Evolutionary conservation across 2,329 filamentous ascomycete species (phyloP).

Genomic region (Fusarium graminum): DNA sequence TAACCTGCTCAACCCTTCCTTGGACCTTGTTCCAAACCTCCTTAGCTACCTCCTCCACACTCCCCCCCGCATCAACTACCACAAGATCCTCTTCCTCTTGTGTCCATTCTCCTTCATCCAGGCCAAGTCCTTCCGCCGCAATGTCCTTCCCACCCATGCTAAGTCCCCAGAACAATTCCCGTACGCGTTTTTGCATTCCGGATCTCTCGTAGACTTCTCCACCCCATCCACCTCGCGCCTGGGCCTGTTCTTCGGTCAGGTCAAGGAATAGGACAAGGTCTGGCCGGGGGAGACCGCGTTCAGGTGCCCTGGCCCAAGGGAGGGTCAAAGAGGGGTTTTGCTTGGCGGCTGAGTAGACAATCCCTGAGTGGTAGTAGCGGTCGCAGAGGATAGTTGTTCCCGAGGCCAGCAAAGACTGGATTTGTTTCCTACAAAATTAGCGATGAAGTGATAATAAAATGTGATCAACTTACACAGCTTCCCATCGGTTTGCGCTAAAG

Average conservation of each 20-base stretch:
- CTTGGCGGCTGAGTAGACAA: conserved; percentile 94
- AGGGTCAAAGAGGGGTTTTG: conserved; percentile 76
- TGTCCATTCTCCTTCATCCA: conserved; percentile 53
- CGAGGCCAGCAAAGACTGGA: conserved; percentile 66
- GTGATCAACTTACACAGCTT: conserved; percentile 66
- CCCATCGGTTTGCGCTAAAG: conserved; percentile 94
- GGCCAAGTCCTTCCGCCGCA: conserved; percentile 44
- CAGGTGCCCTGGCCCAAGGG: conserved; percentile 85
- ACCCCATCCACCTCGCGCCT: conserved; percentile 86
- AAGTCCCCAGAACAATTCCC: conserved; percentile 76
- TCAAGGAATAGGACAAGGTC: conserved; percentile 91
- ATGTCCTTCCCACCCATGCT: conserved; percentile 60
- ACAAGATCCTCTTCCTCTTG: conserved; percentile 67
- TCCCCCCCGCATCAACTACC: conserved; percentile 66
- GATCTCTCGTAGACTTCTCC: conserved; percentile 88
- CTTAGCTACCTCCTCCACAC: conserved; percentile 68
- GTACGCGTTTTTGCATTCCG: conserved; percentile 84
- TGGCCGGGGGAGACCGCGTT: conserved; percentile 86
- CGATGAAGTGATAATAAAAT: background rate
- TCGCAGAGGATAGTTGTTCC: conserved; percentile 88
- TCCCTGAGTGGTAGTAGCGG: conserved; percentile 94
- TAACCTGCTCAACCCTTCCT: conserved; percentile 62
- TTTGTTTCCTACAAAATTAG: conserved; percentile 59
- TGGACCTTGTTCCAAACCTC: conserved; percentile 67
- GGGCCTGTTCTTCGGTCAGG: conserved; percentile 78